phyloP scores from a whole-genome alignment of 352 stramenopile genomes.

The Halophytophthora polymorphica region DNA sequence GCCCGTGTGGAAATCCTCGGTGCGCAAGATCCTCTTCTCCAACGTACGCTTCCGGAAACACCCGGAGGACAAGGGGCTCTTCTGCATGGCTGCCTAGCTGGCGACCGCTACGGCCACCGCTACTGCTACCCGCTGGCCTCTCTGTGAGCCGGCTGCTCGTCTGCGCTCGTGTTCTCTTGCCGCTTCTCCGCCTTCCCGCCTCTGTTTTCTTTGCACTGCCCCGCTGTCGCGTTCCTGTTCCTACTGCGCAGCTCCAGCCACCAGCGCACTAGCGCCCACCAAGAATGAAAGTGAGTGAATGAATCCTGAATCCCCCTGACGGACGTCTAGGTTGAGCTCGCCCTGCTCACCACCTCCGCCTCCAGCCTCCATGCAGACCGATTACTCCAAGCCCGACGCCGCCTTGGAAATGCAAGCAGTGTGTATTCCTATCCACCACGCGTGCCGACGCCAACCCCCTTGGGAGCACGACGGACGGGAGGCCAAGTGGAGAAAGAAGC shows the following conservation, averaged over 20 bases:
- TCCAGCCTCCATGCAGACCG: too few relatives aligned
- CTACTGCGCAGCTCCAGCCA: background rate
- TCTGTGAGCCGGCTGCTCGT: background rate
- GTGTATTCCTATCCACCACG: too few relatives aligned
- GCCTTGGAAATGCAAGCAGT: too few relatives aligned
- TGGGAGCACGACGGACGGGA: too few relatives aligned
- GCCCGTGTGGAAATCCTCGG: conserved; percentile 87
- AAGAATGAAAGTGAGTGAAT: conserved; percentile 12
- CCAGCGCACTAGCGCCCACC: conserved; percentile 6
- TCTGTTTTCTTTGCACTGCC: conserved; percentile 1
- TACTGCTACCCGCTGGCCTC: background rate
- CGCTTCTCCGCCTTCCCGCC: background rate
- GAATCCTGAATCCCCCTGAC: background rate
- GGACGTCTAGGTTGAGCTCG: too few relatives aligned
- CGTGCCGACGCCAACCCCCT: too few relatives aligned
- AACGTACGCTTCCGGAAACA: conserved; percentile 85
- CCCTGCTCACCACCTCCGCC: too few relatives aligned
- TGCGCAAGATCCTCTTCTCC: conserved; percentile 88
- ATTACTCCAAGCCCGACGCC: too few relatives aligned
- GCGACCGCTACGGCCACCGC: background rate
- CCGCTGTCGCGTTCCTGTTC: conserved; percentile 9
- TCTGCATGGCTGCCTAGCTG: conserved; percentile 63
- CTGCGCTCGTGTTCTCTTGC: background rate
- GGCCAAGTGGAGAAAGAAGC: too few relatives aligned
- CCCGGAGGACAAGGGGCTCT: conserved; percentile 64